Evolutionary conservation across 495 filamentous ascomycete species (phyloP).

Genomic region (Ascodesmis nigricans): DNA sequence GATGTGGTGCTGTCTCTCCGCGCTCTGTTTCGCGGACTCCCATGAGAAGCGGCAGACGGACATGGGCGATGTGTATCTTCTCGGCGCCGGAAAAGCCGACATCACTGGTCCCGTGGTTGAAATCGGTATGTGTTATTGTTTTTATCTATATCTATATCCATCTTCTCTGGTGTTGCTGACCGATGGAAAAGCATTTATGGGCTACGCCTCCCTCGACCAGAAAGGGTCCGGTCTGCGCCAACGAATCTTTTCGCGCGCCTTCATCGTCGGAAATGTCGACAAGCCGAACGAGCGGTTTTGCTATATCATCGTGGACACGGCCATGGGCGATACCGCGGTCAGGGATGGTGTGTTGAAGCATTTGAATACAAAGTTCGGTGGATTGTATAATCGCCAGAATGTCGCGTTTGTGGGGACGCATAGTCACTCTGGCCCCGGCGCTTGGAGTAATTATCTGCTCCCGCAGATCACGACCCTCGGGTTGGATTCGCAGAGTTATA

Average conservation of each 20-base stretch:
- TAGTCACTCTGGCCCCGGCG: constrained; percentile 74
- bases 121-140: constrained; percentile 5
- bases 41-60: too few relatives aligned
- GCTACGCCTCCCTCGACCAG: constrained; percentile 76
- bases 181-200: constrained; percentile 81
- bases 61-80: constrained; percentile 30
- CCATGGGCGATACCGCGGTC: constrained; percentile 77
- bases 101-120: constrained; percentile 58
- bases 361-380: constrained; percentile 45
- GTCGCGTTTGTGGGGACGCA: constrained; percentile 84
- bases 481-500: constrained; percentile 74
- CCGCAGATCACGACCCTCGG: constrained; percentile 83
- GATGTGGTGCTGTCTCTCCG: too few relatives aligned
- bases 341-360: constrained; percentile 64
- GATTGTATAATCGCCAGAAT: constrained; percentile 62
- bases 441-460: constrained; percentile 89
- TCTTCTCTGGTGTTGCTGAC: constrained; percentile 36
- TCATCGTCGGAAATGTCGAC: constrained; percentile 55
- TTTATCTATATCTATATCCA: background rate
- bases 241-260: constrained; percentile 71
- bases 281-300: constrained; percentile 52
- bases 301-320: constrained; percentile 73
- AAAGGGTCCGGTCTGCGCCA: constrained; percentile 74
- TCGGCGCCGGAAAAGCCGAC: constrained; percentile 89
- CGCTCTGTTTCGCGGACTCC: too few relatives aligned